Base-by-base conservation (phyloP, 164 flowering plant species). In the Paratinospora sagittata region DNA sequence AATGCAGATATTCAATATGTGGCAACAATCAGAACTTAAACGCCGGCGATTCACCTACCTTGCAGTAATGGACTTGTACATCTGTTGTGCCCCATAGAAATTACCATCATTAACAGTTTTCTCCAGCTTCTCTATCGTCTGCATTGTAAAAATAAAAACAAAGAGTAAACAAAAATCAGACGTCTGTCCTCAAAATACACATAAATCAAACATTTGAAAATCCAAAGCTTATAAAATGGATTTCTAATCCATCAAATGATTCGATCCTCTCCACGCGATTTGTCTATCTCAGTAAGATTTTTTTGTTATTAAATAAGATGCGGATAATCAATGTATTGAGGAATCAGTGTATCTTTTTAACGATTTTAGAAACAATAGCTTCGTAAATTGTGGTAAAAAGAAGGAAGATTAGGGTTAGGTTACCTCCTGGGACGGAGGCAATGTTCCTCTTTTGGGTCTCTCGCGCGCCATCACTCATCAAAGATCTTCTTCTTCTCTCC, bases 11-110 rank as follows among this genome's bases (percentile, higher is more conserved):
- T n/a, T n/a, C 8, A 8, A 36, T 36, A 36, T 36, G 39, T 36
- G 39, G 8, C 39, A 36, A 36, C 39, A 3, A 36, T 36, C 39
- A 36, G 8, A 8, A 36, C 39, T 36, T 36, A 3, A 36, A 36
- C 6, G 8, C 3, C 8, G 39, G 39, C 57, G 19, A 14, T 49
- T 49, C 17, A 39, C 23, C 43, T 67, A 89, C 98, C 97, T 89
- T 64, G 96, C 86, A 69, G 83, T 78, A 58, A 75, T 82, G 45
- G 97, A 83, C 80, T 91, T 91, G 81, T 91, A 94, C 96, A 94
- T 90, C 82, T 91, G 98, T 69, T 90, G 97, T 74, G 95, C 98
- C 72, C 89, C 97, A 84, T 94, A 94, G 67, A 49, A 81, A 72
- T 91, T 85, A 3, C 97, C 95, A 6, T 82, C 90, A 0, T 78